These are phyloP conservation scores for Drechmeria coniospora DNA, from an alignment of 2,329 filamentous ascomycete genomes.

Conservation along the genomic window DNA sequence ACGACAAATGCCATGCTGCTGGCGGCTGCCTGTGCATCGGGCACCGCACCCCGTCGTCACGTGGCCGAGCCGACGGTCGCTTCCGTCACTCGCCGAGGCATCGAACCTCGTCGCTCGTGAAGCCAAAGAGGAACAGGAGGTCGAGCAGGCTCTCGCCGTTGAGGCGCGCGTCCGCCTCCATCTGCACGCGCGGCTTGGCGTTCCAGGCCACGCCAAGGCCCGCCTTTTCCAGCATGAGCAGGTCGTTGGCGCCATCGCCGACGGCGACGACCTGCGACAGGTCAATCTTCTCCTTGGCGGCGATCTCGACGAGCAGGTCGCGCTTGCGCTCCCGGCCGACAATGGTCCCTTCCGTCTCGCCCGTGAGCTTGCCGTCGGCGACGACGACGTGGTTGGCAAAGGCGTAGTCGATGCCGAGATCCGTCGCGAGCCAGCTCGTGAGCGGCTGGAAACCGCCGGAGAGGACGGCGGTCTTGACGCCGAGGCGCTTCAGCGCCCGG, in stretches of 20 bases:
- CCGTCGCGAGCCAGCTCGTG: constrained; percentile 67
- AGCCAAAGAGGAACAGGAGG: constrained; percentile 59
- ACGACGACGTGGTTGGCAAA: constrained; percentile 72
- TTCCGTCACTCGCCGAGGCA: constrained; percentile 7
- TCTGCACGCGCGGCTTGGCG: constrained; percentile 69
- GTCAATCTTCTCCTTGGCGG: constrained; percentile 47
- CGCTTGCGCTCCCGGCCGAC: constrained; percentile 64
- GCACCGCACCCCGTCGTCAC: no score
- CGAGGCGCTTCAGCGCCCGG: constrained; percentile 52
- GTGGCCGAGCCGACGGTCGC: no score
- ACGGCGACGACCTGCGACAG: constrained; percentile 56
- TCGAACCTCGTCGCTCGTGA: constrained; percentile 44
- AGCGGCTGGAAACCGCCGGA: constrained; percentile 87
- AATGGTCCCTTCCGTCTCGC: constrained; percentile 55
- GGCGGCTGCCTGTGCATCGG: no score
- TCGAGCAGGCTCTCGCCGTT: constrained; percentile 59
- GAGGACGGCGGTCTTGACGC: constrained; percentile 77
- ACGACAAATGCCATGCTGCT: no score
- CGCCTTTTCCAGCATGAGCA: constrained; percentile 63
- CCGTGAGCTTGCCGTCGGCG: constrained; percentile 47
- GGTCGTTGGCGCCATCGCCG: constrained; percentile 70
- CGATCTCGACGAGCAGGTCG: constrained; percentile 56
- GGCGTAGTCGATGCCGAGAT: constrained; percentile 75
- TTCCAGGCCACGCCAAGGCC: constrained; percentile 72
- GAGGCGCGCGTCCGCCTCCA: constrained; percentile 55